phyloP scores from a whole-genome alignment of 768 basidiomycete species.

The Neoboletus magnificus region DNA sequence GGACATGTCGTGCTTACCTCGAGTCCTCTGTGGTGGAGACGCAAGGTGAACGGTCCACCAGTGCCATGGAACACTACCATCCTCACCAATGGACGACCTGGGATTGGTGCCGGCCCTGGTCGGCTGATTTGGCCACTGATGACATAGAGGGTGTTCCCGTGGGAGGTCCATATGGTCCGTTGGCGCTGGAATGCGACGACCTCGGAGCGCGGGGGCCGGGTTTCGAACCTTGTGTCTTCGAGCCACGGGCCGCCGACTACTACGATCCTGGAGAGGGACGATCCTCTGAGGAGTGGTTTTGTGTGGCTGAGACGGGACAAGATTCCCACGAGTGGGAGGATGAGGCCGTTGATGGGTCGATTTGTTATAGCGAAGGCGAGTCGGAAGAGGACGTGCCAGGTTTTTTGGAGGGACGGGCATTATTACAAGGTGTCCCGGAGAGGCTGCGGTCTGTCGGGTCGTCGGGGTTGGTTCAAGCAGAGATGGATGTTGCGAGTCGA shows the following conservation, averaged over 20 bases:
- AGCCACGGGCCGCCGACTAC: not conserved
- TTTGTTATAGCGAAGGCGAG: not conserved
- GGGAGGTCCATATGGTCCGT: not conserved
- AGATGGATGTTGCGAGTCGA: constrained; percentile 57
- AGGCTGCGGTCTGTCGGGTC: constrained; percentile 5
- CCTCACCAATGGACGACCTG: not conserved
- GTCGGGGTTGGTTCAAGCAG: constrained; percentile 42
- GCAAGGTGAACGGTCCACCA: not conserved
- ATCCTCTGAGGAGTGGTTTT: not conserved
- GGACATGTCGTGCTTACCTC: not conserved
- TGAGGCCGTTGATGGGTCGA: not conserved
- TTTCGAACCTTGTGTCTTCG: not conserved
- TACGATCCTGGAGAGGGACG: not conserved
- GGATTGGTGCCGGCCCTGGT: not conserved
- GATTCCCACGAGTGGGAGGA: not conserved
- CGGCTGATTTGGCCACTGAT: not conserved
- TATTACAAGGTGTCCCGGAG: constrained; percentile 42
- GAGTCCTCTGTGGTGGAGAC: not conserved
- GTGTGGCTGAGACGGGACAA: not conserved
- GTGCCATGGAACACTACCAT: not conserved
- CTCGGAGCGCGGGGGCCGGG: not conserved
- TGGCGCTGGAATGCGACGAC: constrained; percentile 2
- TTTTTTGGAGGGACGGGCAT: constrained; percentile 53
- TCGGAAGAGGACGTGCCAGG: constrained; percentile 2
- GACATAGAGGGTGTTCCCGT: not conserved